Percentiles rank a stretch among this genome's conserved stretches.
Evolutionary conservation across 257 asterid species (phyloP).

Genomic region (Hygrophila difformis): DNA sequence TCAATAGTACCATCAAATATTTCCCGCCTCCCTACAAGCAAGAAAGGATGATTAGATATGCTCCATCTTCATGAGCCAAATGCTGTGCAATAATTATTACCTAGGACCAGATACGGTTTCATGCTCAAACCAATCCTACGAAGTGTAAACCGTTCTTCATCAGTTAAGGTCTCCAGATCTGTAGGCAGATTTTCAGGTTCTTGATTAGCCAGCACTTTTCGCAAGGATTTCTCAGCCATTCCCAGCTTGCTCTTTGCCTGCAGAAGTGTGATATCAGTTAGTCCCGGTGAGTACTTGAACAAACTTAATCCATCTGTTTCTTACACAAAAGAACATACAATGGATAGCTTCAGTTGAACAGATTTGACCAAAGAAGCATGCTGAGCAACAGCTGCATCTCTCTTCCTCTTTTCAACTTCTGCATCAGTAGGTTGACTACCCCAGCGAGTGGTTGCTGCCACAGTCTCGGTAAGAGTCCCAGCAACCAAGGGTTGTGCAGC

Average conservation of each 20-base stretch:
- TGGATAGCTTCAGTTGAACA: conserved; percentile 58
- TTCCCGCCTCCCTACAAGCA: conserved; percentile 67
- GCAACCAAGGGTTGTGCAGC: conserved; percentile 61
- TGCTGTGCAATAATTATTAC: conserved; percentile 25
- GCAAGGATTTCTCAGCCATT: conserved; percentile 57
- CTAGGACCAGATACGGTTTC: conserved; percentile 73
- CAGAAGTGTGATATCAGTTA: conserved; percentile 15
- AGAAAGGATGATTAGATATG: conserved; percentile 8
- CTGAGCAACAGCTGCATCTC: conserved; percentile 48
- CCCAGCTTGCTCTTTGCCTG: conserved; percentile 73
- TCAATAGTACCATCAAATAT: conserved; percentile 86
- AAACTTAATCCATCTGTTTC: not conserved
- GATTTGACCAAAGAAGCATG: conserved; percentile 55
- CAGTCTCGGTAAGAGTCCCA: conserved; percentile 88
- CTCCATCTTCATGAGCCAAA: not conserved
- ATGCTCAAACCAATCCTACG: conserved; percentile 84
- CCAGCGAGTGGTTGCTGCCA: conserved; percentile 87
- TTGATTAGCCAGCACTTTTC: conserved; percentile 45
- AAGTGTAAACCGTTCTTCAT: conserved; percentile 79
- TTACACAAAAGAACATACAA: conserved; percentile 37
- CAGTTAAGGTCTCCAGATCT: conserved; percentile 75
- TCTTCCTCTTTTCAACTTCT: conserved; percentile 69
- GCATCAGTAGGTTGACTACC: conserved; percentile 37
- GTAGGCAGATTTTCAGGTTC: conserved; percentile 59
- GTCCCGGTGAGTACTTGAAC: conserved; percentile 10